phyloP scores from a whole-genome alignment of 495 filamentous ascomycete species.

The Aspergillus conjunctus region DNA sequence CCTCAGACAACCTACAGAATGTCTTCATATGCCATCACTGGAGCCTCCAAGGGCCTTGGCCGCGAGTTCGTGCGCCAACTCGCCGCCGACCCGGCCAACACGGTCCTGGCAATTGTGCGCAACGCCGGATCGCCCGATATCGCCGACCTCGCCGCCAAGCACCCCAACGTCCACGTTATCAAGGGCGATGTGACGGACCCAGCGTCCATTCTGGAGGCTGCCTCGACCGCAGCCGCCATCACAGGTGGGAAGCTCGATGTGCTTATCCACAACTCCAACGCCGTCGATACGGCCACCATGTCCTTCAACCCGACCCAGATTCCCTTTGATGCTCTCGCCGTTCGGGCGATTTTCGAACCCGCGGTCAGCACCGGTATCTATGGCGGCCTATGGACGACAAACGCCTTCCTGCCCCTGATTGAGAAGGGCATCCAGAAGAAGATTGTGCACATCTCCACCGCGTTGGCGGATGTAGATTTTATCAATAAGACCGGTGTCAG shows the following conservation, averaged over 20 bases:
- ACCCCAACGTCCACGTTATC: slow-evolving; percentile 48
- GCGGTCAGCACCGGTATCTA: slow-evolving; percentile 24
- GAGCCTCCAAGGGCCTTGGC: slow-evolving; percentile 58
- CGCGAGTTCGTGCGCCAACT: slow-evolving; percentile 58
- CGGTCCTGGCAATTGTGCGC: slow-evolving; percentile 51
- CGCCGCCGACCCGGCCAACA: slow-evolving; percentile 43
- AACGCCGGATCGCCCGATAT: slow-evolving; percentile 37
- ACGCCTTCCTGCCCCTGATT: slow-evolving; percentile 50
- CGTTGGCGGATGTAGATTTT: slow-evolving; percentile 45
- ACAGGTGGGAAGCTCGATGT: slow-evolving; percentile 48
- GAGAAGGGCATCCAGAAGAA: slow-evolving; percentile 49
- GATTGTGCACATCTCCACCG: slow-evolving; percentile 49
- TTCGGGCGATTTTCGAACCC: slow-evolving; percentile 17
- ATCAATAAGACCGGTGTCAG: slow-evolving; percentile 34
- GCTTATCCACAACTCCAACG: slow-evolving; percentile 50
- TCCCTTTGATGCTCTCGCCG: slow-evolving; percentile 26
- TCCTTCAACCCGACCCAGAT: slow-evolving; percentile 22
- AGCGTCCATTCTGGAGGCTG: slow-evolving; percentile 45
- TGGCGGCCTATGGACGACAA: slow-evolving; percentile 29
- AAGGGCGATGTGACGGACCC: slow-evolving; percentile 47
- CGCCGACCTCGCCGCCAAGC: slow-evolving; percentile 29
- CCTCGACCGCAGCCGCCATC: slow-evolving; percentile 37
- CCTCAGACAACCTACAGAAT: too few species aligned
- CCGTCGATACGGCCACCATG: slow-evolving; percentile 28
- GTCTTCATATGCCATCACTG: slow-evolving; percentile 57